A percentile compares a stretch with the other conserved stretches of the same genome.
These are phyloP conservation scores for Kodamaea sp. DNA, from an alignment of 1,139 yeast species.

Conservation along the genomic window DNA sequence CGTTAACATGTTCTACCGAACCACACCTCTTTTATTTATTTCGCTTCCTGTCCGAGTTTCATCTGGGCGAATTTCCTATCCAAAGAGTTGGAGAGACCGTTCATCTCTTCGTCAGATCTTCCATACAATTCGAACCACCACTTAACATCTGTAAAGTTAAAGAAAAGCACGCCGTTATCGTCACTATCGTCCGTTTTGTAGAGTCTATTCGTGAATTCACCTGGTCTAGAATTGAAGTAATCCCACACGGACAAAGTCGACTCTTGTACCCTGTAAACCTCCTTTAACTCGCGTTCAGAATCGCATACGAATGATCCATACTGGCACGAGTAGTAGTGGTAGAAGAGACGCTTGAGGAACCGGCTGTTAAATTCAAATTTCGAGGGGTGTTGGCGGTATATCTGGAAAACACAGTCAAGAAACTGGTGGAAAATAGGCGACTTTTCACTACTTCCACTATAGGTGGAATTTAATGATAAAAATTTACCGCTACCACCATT, in stretches of 20 bases:
- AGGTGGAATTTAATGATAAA: slow-evolving; percentile 23
- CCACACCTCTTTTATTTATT: no score
- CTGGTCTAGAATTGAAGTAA: slow-evolving; percentile 74
- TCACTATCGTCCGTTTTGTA: slow-evolving; percentile 44
- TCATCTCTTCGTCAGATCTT: slow-evolving; percentile 78
- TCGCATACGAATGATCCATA: slow-evolving; percentile 88
- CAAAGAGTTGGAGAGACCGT: slow-evolving; percentile 50
- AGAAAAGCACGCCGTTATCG: slow-evolving; percentile 55
- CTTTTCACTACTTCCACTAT: slow-evolving; percentile 48
- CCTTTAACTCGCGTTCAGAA: slow-evolving; percentile 59
- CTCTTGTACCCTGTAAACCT: slow-evolving; percentile 33
- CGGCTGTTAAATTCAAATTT: slow-evolving; percentile 87
- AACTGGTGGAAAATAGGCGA: slow-evolving; percentile 95
- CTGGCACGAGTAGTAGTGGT: slow-evolving; percentile 91
- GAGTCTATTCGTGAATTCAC: slow-evolving; percentile 63
- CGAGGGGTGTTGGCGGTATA: slow-evolving; percentile 67
- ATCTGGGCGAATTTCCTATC: slow-evolving; percentile 47
- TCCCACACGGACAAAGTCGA: slow-evolving; percentile 89
- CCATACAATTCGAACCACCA: slow-evolving; percentile 93
- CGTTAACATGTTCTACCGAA: no score
- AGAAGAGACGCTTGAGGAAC: slow-evolving; percentile 76
- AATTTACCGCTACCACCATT: slow-evolving; percentile 13
- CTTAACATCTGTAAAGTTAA: slow-evolving; percentile 65
- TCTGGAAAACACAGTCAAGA: slow-evolving; percentile 83
- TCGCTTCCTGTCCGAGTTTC: no score